A percentile compares a stretch with the other conserved stretches of the same genome.
These are phyloP conservation scores for Nigrospora osmanthi DNA, from an alignment of 2,329 filamentous ascomycete species.

Conservation along the genomic window DNA sequence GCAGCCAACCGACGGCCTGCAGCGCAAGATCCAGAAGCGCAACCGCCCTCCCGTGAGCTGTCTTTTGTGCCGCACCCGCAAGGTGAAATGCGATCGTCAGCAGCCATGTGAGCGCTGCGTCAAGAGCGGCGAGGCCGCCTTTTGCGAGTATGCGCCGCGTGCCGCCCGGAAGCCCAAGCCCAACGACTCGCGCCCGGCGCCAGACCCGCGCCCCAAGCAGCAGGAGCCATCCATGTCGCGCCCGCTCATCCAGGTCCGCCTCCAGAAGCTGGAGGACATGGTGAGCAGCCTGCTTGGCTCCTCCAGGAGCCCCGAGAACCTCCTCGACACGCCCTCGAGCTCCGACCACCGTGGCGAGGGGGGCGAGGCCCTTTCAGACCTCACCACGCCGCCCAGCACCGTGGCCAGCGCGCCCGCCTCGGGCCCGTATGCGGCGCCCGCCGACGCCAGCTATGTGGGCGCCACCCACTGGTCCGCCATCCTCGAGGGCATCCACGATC, in stretches of 20 bases:
- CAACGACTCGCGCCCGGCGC: conserved; percentile 19
- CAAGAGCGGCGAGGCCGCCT: conserved; percentile 25
- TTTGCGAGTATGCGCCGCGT: conserved; percentile 28
- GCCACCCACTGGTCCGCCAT: conserved; percentile 25
- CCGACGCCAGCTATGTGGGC: conserved; percentile 23
- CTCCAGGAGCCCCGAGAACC: conserved; percentile 9
- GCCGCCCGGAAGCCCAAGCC: conserved; percentile 20
- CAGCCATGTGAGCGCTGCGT: conserved; percentile 30
- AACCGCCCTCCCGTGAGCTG: conserved; percentile 27
- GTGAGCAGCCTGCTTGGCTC: conserved; percentile 21
- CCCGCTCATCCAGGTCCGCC: conserved; percentile 23
- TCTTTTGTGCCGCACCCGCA: conserved; percentile 24
- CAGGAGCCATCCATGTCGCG: conserved; percentile 17
- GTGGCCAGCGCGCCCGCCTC: conserved; percentile 1
- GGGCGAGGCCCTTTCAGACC: conserved; percentile 18
- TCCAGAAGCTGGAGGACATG: conserved; percentile 27
- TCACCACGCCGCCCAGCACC: conserved; percentile 17
- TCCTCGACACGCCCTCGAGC: conserved; percentile 17
- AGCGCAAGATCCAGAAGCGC: conserved; percentile 28
- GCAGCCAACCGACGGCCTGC: conserved; percentile 21
- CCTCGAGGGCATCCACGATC: conserved; percentile 26
- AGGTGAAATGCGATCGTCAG: conserved; percentile 31
- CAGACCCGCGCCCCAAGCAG: conserved; percentile 15
- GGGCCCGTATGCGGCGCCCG: conserved; percentile 8
- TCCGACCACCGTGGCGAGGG: conserved; percentile 17